Base-by-base conservation (phyloP, 78 protist species). In the Pigoraptor vietnamica region DNA sequence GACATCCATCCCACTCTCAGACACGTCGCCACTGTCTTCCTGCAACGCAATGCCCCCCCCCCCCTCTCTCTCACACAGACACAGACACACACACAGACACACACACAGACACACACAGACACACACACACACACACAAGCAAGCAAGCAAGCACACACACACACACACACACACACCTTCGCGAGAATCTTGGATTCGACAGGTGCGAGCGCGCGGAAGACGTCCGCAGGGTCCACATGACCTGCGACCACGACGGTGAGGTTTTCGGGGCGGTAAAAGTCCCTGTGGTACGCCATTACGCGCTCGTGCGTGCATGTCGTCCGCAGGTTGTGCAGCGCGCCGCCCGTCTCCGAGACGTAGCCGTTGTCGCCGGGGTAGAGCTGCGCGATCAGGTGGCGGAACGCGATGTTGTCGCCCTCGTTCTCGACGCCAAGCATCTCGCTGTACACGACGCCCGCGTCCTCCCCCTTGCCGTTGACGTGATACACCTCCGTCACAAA, bases 361-460 rank as follows among this genome's bases (percentile, higher is more conserved):
- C 97, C 95, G 29, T 55, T 34, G n/a, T 88, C 37, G 23, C 1
- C 92, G 0, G 94, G 92, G 40, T 90, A 94, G 33, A 94, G 91
- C 34, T 21, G 14, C 23, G 2, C 36, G 83, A 90, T 2, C n/a
- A 24, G 14, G 29, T 21, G 21, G 24, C 84, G 67, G 36, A 33
- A 37, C 81, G 33, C 1, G 38, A 2, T 89, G 38, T n/a, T 1
- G 32, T 6, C 35, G 37, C 33, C 10, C 29, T 79, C 37, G 93
- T 91, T 91, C 81, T 94, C 96, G 37, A 91, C 48, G 48, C 40
- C 96, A 86, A 93, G 94, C 96, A 96, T 96, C 92, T 96, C 97
- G 84, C 92, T 56, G 88, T 94, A 96, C 48, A 96, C 97, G 23
- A 96, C 97, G 33, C 97, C 97, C 2, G 89, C 90, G 38, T 93